Percentiles rank a stretch among this genome's conserved stretches.
Evolutionary conservation across 371 early-diverging fungal genomes (phyloP).

Genomic region (Mucor ambiguus): DNA sequence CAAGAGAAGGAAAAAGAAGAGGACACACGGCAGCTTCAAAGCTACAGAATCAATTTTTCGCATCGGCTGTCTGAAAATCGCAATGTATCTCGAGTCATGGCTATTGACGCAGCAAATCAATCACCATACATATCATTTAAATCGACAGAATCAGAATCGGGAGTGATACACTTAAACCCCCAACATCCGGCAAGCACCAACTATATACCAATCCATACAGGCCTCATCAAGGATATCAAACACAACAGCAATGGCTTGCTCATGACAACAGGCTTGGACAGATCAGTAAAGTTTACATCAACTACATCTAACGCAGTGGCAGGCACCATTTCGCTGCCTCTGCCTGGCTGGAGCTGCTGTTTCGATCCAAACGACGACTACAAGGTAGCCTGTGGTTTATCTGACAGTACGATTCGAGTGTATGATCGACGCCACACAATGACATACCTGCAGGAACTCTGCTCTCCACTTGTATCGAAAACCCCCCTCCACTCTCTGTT

Average conservation of each 20-base stretch:
- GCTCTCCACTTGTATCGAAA: not conserved
- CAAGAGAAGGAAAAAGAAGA: not conserved
- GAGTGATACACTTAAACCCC: not conserved
- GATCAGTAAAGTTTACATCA: not conserved
- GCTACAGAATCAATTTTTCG: not conserved
- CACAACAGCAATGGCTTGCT: not conserved
- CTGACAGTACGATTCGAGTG: not conserved
- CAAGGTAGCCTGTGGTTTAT: not conserved
- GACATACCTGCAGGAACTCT: not conserved
- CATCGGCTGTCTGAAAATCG: not conserved
- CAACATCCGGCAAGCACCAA: not conserved
- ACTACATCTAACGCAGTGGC: not conserved
- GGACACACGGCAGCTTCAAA: not conserved
- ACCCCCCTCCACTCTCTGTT: not conserved
- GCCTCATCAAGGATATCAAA: not conserved
- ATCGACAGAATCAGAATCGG: not conserved
- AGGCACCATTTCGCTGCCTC: not conserved
- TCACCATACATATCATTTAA: not conserved
- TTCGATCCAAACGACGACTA: not conserved
- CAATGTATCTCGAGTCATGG: constrained; percentile 2
- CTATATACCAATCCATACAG: not conserved
- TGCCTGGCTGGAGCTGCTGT: not conserved
- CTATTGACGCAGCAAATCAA: not conserved
- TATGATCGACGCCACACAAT: not conserved
- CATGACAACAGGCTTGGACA: not conserved